A percentile compares a stretch with the other conserved stretches of the same genome.
Evolutionary conservation across 2,329 filamentous ascomycete species (phyloP).

Genomic region (Colletotrichum sp.): DNA sequence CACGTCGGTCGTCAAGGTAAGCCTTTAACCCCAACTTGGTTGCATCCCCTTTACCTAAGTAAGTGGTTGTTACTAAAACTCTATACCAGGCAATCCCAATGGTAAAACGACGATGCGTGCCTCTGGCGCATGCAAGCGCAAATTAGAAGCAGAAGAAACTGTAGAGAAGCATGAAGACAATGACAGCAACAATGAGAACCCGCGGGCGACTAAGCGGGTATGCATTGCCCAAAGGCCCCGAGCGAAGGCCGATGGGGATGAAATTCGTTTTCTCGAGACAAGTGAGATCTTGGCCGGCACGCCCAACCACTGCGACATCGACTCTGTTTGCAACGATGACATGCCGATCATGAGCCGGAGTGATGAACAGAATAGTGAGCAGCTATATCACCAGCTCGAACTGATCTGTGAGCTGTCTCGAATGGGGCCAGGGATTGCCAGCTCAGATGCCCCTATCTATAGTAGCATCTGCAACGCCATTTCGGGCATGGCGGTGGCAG

Average conservation of each 20-base stretch:
- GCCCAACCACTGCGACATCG: not conserved
- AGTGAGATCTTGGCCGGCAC: not conserved
- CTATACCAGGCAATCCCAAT: not conserved
- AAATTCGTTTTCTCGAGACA: not conserved
- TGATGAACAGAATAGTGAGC: not conserved
- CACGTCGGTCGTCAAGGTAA: not conserved
- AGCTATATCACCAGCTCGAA: not conserved
- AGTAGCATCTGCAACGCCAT: not conserved
- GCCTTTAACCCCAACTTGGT: not conserved
- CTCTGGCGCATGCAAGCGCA: not conserved
- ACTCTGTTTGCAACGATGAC: not conserved
- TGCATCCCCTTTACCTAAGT: not conserved
- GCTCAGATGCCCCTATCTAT: not conserved
- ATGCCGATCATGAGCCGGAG: not conserved
- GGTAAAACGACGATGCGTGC: not conserved
- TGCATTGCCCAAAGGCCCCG: not conserved
- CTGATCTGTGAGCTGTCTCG: not conserved
- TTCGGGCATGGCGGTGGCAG: not conserved
- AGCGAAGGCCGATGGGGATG: not conserved
- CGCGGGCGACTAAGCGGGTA: not conserved
- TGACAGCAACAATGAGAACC: not conserved
- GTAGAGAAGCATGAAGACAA: not conserved
- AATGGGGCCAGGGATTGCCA: not conserved
- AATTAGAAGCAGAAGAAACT: not conserved
- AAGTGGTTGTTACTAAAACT: not conserved